Percentiles rank a stretch among this genome's conserved stretches.
Conservation (phyloP, 345 rosid species). For the Murraya paniculata region DNA sequence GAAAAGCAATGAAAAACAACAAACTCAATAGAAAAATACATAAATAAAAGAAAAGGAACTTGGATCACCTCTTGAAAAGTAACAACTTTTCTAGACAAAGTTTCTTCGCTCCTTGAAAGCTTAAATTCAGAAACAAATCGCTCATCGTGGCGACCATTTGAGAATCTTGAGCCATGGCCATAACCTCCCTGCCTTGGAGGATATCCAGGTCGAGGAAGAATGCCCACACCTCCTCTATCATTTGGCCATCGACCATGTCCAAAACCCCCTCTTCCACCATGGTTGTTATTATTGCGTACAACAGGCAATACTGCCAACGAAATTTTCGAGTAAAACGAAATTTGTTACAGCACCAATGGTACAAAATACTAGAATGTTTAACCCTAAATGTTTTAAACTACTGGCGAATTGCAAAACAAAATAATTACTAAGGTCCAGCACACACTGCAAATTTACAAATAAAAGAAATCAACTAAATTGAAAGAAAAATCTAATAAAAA, state of each 20-base stretch:
- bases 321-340: neutral
- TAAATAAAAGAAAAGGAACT: neutral
- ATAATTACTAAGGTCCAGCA: neutral
- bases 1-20: neutral
- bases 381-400: neutral
- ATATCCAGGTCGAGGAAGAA: constrained; percentile 89
- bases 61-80: constrained; percentile 80
- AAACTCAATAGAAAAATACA: neutral
- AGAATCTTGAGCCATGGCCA: constrained; percentile 66
- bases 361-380: neutral
- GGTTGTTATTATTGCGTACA: constrained; percentile 49
- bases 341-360: neutral
- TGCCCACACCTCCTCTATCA: constrained; percentile 89
- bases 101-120: constrained; percentile 84
- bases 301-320: constrained; percentile 64
- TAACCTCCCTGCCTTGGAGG: constrained; percentile 70
- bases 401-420: neutral
- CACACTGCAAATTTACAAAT: neutral
- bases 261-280: constrained; percentile 59
- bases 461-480: neutral
- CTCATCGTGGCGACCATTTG: constrained; percentile 79
- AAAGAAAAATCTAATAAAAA: neutral
- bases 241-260: constrained; percentile 88
- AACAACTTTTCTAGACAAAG: constrained; percentile 71
- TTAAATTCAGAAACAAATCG: constrained; percentile 87